Conservation (phyloP, 2,329 filamentous ascomycete genomes). For the Fusarium citri region DNA sequence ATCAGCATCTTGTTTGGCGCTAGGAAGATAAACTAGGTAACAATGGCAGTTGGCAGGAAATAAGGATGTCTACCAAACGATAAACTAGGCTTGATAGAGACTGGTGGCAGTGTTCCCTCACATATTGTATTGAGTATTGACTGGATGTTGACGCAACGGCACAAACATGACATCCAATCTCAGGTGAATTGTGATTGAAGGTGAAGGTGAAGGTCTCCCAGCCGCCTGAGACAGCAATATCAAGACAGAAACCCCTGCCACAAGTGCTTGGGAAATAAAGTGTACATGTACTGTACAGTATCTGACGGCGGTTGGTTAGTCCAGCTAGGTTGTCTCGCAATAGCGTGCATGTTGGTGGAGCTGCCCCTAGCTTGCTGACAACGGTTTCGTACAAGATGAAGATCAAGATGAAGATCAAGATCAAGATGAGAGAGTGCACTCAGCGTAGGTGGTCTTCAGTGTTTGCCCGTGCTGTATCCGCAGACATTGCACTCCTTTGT, state of each 20-base stretch:
- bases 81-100: slow-evolving; percentile 22
- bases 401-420: too few relatives aligned
- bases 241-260: background rate
- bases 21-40: slow-evolving; percentile 10
- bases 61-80: slow-evolving; percentile 16
- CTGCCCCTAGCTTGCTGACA: background rate
- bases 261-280: background rate
- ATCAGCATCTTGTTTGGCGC: slow-evolving; percentile 7
- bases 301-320: background rate
- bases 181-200: background rate
- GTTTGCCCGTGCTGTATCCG: background rate
- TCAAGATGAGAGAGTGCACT: background rate
- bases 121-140: too few relatives aligned
- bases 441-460: background rate
- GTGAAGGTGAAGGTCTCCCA: too few relatives aligned
- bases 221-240: slow-evolving; percentile 16
- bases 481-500: background rate
- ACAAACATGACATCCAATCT: background rate
- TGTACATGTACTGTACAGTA: background rate
- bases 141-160: slow-evolving; percentile 7
- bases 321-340: background rate
- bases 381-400: background rate
- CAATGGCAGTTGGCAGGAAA: slow-evolving; percentile 19
- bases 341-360: background rate
- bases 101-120: slow-evolving; percentile 14